These are phyloP conservation scores for Nidula microcarpa DNA, from an alignment of 768 basidiomycete species.

Conservation along the genomic window DNA sequence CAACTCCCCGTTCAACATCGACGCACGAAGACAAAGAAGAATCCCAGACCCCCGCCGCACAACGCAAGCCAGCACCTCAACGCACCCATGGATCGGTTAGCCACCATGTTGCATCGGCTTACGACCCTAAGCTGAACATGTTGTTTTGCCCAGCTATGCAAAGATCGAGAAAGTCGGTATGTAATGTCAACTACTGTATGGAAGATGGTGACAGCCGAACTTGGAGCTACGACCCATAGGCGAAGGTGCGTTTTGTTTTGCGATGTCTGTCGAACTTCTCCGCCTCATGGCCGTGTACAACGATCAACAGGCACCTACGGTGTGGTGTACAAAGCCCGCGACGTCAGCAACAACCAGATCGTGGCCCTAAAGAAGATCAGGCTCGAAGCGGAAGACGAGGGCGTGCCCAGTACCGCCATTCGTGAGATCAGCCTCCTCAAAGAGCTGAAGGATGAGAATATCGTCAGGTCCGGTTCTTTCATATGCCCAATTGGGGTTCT, in stretches of 20 bases:
- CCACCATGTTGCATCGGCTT: slow-evolving; percentile 7
- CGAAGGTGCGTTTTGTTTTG: slow-evolving; percentile 37
- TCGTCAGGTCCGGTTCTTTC: slow-evolving; percentile 68
- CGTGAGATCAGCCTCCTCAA: slow-evolving; percentile 97
- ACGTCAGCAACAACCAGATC: slow-evolving; percentile 71
- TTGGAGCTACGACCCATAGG: slow-evolving; percentile 24
- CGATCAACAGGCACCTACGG: slow-evolving; percentile 83
- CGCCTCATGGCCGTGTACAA: background rate
- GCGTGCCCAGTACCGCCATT: slow-evolving; percentile 97
- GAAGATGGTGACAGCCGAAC: background rate
- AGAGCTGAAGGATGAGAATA: slow-evolving; percentile 94
- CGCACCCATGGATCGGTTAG: slow-evolving; percentile 43
- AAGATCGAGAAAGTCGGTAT: slow-evolving; percentile 98
- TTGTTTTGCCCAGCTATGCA: slow-evolving; percentile 63
- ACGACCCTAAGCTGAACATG: slow-evolving; percentile 8
- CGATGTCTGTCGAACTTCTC: slow-evolving; percentile 1
- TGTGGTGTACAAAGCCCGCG: slow-evolving; percentile 96
- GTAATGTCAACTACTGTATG: slow-evolving; percentile 27
- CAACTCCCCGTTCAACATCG: too few relatives aligned
- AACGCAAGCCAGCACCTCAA: background rate
- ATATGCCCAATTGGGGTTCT: background rate
- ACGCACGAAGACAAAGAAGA: too few relatives aligned
- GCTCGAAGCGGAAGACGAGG: slow-evolving; percentile 97
- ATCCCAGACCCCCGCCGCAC: background rate
- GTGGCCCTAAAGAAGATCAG: slow-evolving; percentile 99